Evolutionary conservation across 2,329 filamentous ascomycete genomes (phyloP), one percentile per base, ranked within the genome.

Genomic region (Myotisia sp.): DNA sequence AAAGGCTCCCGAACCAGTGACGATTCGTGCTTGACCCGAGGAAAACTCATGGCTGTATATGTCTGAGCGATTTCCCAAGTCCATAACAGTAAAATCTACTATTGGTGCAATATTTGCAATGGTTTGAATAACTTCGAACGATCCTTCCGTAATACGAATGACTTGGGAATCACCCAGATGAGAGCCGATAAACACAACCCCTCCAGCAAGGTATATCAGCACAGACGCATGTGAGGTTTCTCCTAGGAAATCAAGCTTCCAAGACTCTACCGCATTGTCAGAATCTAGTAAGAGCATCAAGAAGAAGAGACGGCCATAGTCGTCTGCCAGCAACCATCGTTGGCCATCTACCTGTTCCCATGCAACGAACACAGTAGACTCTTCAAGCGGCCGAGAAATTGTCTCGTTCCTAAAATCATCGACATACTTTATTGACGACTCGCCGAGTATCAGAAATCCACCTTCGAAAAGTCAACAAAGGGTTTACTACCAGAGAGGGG

Each of bases 51-150:
- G 92, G 3, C 78, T 79, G 12, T 83, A 76, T 6, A 68, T 74
- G 14, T 78, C 78, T 39, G 82, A 77, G 37, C 83, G 70, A 46
- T 84, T 86, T 0, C 86, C 87, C 68, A 95, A 80, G 49, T 95
- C 90, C 84, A 95, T 93, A 10, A 98, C 74, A 1, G 81, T 78
- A 47, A 98, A 94, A 52, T 98, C 90, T 24, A 95, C 61, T 26
- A 98, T 81, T 0, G 90, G 90, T 0, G 81, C 85, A 46, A 95
- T 83, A 50, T 93, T 98, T 3, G 72, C 63, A 37, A 92, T 67
- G 0, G 74, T 79, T 50, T 93, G 84, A 6, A 90, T 55, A 3
- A 86, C 56, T 30, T 76, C 65, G 39, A 86, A 64, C 0, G 66
- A 68, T 20, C 77, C 64, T 34, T 70, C 66, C 28, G 62, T 55